Percentiles rank a stretch among this genome's conserved stretches.
These are phyloP conservation scores for Coniferiporia weirii DNA, from an alignment of 1,284 basidiomycete species.

Conservation along the genomic window DNA sequence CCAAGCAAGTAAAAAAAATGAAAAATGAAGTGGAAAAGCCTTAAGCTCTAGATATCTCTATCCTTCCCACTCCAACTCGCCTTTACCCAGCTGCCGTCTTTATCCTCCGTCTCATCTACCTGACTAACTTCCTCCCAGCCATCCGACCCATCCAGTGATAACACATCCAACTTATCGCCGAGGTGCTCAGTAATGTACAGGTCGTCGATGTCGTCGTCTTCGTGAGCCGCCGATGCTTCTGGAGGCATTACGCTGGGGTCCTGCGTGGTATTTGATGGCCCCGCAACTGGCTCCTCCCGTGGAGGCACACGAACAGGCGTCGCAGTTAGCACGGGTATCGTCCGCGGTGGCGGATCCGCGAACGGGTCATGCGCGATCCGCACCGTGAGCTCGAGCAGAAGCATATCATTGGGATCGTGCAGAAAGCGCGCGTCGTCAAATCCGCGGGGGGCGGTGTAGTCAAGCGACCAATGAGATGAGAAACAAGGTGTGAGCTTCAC, in stretches of 20 bases:
- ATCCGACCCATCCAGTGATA: neutral
- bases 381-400: slow-evolving; percentile 11
- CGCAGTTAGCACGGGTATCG: neutral
- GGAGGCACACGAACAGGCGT: neutral
- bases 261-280: neutral
- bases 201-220: slow-evolving; percentile 11
- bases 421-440: slow-evolving; percentile 10
- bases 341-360: neutral
- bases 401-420: slow-evolving; percentile 1
- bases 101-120: slow-evolving; percentile 8
- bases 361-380: neutral
- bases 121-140: slow-evolving; percentile 14
- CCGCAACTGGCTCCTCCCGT: neutral
- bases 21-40: neutral
- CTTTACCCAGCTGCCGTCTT: slow-evolving; percentile 14
- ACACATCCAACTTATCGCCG: neutral
- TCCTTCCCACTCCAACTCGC: slow-evolving; percentile 12
- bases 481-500: slow-evolving; percentile 9
- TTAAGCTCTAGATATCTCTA: slow-evolving; percentile 1
- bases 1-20: neutral
- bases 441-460: neutral
- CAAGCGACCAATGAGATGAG: neutral
- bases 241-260: no score
- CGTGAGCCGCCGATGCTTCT: no score
- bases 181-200: slow-evolving; percentile 5